Conservation (phyloP, 2,329 filamentous ascomycete species). For the Leptoxyphium fumago region DNA sequence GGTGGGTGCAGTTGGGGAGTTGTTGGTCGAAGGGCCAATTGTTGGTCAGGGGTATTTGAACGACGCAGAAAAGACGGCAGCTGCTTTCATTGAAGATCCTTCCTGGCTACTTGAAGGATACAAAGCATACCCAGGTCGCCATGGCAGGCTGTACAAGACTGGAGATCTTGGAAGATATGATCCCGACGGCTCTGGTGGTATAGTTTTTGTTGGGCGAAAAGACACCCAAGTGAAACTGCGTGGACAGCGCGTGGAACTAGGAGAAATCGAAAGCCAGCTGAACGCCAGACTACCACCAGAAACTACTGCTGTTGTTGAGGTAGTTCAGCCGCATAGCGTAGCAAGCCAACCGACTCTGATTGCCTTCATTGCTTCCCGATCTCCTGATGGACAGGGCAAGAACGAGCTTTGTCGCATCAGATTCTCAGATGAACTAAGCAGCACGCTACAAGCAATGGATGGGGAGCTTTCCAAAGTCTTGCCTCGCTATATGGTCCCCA, state of each 20-base stretch:
- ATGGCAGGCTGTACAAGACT: slow-evolving; percentile 7
- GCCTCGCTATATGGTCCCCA: slow-evolving; percentile 63
- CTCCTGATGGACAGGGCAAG: neutral
- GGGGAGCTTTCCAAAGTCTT: slow-evolving; percentile 36
- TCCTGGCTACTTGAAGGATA: slow-evolving; percentile 6
- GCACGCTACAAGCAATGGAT: neutral
- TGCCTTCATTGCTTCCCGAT: neutral
- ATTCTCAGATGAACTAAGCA: neutral
- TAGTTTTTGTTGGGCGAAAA: slow-evolving; percentile 6
- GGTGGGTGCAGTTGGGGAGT: slow-evolving; percentile 32
- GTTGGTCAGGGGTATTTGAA: slow-evolving; percentile 29
- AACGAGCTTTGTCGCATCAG: neutral
- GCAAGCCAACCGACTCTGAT: neutral
- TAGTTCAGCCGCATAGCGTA: slow-evolving; percentile 27
- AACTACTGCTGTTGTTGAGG: neutral
- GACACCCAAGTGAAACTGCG: slow-evolving; percentile 69
- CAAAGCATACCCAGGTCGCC: neutral
- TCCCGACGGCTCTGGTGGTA: slow-evolving; percentile 6
- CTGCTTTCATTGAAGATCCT: slow-evolving; percentile 17
- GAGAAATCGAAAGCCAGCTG: slow-evolving; percentile 53
- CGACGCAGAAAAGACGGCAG: slow-evolving; percentile 13
- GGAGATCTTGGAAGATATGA: slow-evolving; percentile 12
- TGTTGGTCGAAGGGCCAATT: slow-evolving; percentile 31
- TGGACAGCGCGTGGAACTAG: slow-evolving; percentile 61
- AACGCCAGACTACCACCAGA: slow-evolving; percentile 2